These are phyloP conservation scores for Populus trichocarpa DNA, from an alignment of 441 rosid species.

Conservation along the genomic window DNA sequence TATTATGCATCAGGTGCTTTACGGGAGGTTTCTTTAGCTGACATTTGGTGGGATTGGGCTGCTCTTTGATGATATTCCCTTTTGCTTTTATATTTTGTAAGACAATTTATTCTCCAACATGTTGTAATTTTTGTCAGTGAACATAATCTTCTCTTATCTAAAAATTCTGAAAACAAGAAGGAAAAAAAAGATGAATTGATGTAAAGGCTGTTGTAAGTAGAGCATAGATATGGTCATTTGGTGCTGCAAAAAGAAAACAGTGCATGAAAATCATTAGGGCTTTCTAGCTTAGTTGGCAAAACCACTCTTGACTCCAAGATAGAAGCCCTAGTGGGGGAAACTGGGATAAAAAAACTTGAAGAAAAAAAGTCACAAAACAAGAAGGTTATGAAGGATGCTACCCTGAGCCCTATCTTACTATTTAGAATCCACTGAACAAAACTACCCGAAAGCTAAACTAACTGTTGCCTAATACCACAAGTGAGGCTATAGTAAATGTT, in stretches of 20 bases:
- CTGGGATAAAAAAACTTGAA: not conserved
- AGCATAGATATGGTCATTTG: not conserved
- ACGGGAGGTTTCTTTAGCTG: not conserved
- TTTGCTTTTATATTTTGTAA: not conserved
- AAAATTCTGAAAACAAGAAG: not conserved
- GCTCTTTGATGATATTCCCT: not conserved
- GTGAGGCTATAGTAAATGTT: not conserved
- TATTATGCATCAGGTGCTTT: not conserved
- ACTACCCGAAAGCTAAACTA: not conserved
- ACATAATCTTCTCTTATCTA: not conserved
- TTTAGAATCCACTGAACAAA: not conserved
- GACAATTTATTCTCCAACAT: not conserved
- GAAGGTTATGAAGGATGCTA: not conserved
- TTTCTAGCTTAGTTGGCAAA: not conserved
- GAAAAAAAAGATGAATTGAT: not conserved
- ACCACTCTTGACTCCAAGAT: not conserved
- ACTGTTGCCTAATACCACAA: not conserved
- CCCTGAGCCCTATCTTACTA: not conserved
- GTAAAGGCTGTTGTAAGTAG: not conserved
- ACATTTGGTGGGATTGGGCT: not conserved
- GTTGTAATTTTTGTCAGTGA: not conserved
- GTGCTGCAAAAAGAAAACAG: not conserved
- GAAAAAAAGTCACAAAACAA: not conserved
- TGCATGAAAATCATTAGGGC: not conserved
- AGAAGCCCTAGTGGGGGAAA: not conserved